These are phyloP conservation scores for Neonectria hederae DNA, from an alignment of 2,329 filamentous ascomycete genomes.

Conservation along the genomic window DNA sequence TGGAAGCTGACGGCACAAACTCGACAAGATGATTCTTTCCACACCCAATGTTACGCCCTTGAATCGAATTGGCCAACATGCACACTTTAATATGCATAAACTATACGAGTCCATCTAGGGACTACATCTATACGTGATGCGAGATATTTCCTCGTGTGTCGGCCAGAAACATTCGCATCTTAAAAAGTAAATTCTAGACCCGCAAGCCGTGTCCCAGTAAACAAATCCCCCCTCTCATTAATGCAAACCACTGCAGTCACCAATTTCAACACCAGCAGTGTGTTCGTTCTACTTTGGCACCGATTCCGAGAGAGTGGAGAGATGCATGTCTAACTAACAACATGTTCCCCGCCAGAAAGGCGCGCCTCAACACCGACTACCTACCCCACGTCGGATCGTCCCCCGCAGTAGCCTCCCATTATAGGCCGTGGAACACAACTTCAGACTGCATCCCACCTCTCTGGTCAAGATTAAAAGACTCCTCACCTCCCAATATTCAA, in stretches of 20 bases:
- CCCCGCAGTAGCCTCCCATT: background rate
- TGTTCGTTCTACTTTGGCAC: background rate
- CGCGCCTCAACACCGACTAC: slow-evolving; percentile 6
- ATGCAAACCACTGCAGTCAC: background rate
- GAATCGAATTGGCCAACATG: too few species aligned
- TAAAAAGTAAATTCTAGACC: too few species aligned
- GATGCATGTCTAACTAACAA: background rate
- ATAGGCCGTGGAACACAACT: background rate
- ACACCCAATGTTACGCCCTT: too few species aligned
- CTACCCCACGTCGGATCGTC: background rate
- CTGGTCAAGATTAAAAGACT: background rate
- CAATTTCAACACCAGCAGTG: background rate
- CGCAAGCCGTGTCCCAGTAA: too few species aligned
- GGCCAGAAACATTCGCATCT: too few species aligned
- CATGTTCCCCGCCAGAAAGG: slow-evolving; percentile 9
- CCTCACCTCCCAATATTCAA: background rate
- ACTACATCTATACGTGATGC: too few species aligned
- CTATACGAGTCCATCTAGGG: too few species aligned
- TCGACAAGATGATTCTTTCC: background rate
- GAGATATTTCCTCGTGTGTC: too few species aligned
- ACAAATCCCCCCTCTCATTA: background rate
- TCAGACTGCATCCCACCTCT: background rate
- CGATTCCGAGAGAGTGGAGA: background rate
- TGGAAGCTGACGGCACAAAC: background rate
- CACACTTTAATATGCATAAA: too few species aligned